Conservation (phyloP, 2,329 filamentous ascomycete species). For the Fusarium burgessii region DNA sequence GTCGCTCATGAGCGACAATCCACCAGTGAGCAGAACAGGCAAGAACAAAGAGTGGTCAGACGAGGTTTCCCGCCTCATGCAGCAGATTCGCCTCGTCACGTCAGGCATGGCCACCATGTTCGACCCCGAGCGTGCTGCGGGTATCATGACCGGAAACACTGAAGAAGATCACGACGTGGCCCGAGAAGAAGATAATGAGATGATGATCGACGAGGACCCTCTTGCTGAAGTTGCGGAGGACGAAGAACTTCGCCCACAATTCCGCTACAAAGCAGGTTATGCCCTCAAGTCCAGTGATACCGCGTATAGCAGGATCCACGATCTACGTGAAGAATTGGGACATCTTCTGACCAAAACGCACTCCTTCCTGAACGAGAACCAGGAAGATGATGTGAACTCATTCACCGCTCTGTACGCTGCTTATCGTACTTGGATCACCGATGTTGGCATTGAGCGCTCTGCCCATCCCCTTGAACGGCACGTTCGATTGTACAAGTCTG, state of each 20-base stretch:
- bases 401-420: conserved; percentile 94
- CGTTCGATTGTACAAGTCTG: conserved; percentile 83
- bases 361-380: conserved; percentile 81
- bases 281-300: conserved; percentile 67
- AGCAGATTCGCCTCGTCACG: conserved; percentile 87
- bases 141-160: conserved; percentile 58
- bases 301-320: conserved; percentile 82
- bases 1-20: conserved; percentile 82
- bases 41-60: conserved; percentile 99
- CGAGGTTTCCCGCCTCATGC: conserved; percentile 90
- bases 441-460: conserved; percentile 95
- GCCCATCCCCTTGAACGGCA: conserved; percentile 93
- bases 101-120: conserved; percentile 93
- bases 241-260: conserved; percentile 85
- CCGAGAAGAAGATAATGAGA: conserved; percentile 59
- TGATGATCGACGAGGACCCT: conserved; percentile 62
- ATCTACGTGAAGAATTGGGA: conserved; percentile 83
- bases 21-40: conserved; percentile 88
- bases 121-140: conserved; percentile 78
- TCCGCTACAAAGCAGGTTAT: conserved; percentile 90
- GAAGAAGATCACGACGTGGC: conserved; percentile 66
- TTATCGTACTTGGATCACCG: conserved; percentile 96
- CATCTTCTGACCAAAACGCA: conserved; percentile 86
- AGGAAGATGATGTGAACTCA: conserved; percentile 95
- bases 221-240: conserved; percentile 77